phyloP scores from a whole-genome alignment of 306 rosid genomes.

The Calophaca sinica region DNA sequence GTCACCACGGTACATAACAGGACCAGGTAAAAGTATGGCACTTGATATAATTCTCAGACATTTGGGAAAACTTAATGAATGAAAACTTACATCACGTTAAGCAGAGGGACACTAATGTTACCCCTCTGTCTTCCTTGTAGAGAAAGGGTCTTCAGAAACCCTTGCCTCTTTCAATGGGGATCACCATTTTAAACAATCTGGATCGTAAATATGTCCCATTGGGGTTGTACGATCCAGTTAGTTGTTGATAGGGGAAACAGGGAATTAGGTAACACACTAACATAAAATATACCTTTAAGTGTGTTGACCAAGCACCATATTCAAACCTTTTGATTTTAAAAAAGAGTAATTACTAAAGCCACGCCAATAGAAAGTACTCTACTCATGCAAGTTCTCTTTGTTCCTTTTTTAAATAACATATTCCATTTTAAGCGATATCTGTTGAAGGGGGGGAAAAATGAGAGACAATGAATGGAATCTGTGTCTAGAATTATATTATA shows the following conservation, averaged over 20 bases:
- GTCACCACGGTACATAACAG: constrained; percentile 6
- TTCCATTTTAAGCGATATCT: not conserved
- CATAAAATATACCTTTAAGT: not conserved
- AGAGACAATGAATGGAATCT: not conserved
- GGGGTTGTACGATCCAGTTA: no score
- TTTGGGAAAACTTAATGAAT: not conserved
- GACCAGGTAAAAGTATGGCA: constrained; percentile 13
- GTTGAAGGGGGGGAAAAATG: not conserved
- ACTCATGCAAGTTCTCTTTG: not conserved
- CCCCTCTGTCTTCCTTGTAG: not conserved
- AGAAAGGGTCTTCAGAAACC: constrained; percentile 8
- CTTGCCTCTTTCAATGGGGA: not conserved
- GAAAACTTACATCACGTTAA: not conserved
- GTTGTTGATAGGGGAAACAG: no score
- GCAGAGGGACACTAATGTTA: not conserved
- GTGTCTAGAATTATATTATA: not conserved
- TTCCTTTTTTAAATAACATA: not conserved
- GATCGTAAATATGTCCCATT: no score
- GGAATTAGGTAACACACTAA: no score
- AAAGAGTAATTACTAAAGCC: not conserved
- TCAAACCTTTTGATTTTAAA: not conserved
- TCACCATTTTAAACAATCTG: no score
- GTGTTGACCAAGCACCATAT: not conserved
- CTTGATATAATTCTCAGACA: not conserved
- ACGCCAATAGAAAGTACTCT: not conserved